A percentile compares a stretch with the other conserved stretches of the same genome.
phyloP scores from a whole-genome alignment of 2,329 filamentous ascomycete species.

The Coniochaeta ligniaria region DNA sequence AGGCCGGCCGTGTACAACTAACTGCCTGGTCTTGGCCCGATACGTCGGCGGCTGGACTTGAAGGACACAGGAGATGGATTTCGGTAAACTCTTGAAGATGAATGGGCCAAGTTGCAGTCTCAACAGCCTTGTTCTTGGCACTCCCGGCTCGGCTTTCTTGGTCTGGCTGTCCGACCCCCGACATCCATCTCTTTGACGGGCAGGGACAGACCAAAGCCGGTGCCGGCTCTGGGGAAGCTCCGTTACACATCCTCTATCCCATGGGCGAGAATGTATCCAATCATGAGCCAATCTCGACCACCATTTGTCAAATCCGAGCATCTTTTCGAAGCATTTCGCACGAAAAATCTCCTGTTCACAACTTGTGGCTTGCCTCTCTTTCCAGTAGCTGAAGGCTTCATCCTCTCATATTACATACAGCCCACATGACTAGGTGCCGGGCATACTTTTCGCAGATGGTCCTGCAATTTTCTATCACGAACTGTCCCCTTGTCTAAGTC shows the following conservation, averaged over 20 bases:
- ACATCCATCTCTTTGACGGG: neutral
- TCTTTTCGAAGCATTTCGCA: neutral
- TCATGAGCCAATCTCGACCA: neutral
- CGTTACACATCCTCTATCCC: neutral
- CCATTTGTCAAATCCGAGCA: neutral
- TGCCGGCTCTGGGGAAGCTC: neutral
- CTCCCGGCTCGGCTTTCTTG: neutral
- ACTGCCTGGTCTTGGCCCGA: neutral
- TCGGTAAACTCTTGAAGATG: neutral
- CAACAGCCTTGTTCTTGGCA: neutral
- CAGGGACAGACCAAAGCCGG: neutral
- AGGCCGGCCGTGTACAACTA: neutral
- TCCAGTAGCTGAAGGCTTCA: neutral
- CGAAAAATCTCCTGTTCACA: neutral
- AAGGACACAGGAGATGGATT: neutral
- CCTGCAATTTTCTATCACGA: constrained; percentile 1
- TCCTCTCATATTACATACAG: neutral
- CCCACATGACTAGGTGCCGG: neutral
- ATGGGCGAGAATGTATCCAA: neutral
- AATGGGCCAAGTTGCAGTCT: neutral
- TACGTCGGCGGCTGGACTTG: neutral
- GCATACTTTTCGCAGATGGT: neutral
- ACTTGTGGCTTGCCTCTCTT: neutral
- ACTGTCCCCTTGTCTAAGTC: neutral
- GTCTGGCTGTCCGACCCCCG: neutral